These are phyloP conservation scores for Vitis hybrid DNA, from an alignment of 177 flowering plant genomes.

Conservation along the genomic window DNA sequence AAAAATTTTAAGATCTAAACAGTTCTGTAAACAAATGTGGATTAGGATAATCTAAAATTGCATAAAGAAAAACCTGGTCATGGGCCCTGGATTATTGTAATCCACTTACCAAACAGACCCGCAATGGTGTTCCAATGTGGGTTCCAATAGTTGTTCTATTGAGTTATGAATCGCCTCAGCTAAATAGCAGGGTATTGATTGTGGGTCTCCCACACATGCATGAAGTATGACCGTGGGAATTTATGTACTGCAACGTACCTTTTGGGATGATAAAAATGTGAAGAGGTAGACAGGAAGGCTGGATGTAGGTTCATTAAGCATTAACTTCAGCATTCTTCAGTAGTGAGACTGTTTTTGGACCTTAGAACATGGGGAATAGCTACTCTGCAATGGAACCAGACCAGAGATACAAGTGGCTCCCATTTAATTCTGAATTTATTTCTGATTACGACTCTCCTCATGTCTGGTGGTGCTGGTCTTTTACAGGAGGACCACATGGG, in stretches of 20 bases:
- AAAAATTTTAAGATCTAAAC: too few species aligned
- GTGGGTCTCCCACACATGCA: too few species aligned
- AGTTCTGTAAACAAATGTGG: too few species aligned
- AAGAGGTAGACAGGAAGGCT: background rate
- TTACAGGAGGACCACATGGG: background rate
- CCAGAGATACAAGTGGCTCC: background rate
- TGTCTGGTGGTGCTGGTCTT: background rate
- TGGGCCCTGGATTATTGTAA: too few species aligned
- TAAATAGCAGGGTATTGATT: too few species aligned
- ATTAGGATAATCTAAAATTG: too few species aligned
- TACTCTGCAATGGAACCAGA: background rate
- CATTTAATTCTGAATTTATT: background rate
- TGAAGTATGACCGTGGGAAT: background rate
- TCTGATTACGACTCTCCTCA: slow-evolving; percentile 9
- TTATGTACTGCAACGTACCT: background rate
- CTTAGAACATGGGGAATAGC: slow-evolving; percentile 16
- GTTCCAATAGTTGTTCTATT: too few species aligned
- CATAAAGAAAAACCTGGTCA: too few species aligned
- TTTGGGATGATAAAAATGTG: background rate
- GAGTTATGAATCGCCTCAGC: too few species aligned
- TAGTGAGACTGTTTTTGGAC: slow-evolving; percentile 7
- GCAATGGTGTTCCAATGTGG: too few species aligned
- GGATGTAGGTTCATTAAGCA: slow-evolving; percentile 8
- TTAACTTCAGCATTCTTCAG: background rate
- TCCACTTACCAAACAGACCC: too few species aligned